A percentile compares a stretch with the other conserved stretches of the same genome.
These are phyloP conservation scores for Emergomyces pasteurianus DNA, from an alignment of 2,329 filamentous ascomycete genomes.

Conservation along the genomic window DNA sequence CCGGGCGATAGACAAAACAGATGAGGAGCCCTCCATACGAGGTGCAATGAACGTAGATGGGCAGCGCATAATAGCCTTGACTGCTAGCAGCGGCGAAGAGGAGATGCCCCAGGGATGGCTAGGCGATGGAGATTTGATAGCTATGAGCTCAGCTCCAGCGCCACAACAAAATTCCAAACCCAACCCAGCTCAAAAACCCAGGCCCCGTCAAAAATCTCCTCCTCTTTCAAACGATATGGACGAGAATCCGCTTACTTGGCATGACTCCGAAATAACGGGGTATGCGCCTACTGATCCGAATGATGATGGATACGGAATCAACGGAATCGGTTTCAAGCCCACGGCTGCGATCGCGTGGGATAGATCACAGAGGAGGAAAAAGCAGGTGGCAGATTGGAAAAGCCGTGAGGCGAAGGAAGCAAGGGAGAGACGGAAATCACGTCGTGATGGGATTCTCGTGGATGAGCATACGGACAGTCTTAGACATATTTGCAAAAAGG, in stretches of 20 bases:
- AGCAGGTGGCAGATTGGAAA: conserved; percentile 50
- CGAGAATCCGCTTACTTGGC: conserved; percentile 38
- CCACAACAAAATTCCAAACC: conserved; percentile 13
- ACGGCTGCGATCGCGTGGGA: conserved; percentile 48
- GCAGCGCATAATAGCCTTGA: neutral
- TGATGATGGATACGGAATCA: conserved; percentile 52
- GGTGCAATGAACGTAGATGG: neutral
- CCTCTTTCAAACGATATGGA: conserved; percentile 17
- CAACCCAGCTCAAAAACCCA: conserved; percentile 17
- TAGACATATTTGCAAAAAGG: conserved; percentile 25
- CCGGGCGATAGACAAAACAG: neutral
- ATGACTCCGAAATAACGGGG: conserved; percentile 51
- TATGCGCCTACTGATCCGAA: conserved; percentile 44
- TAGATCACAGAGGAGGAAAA: conserved; percentile 43
- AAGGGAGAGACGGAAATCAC: conserved; percentile 43
- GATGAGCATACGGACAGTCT: conserved; percentile 16
- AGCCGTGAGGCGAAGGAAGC: conserved; percentile 47
- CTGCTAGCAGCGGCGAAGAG: neutral
- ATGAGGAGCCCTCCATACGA: neutral
- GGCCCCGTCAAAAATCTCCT: conserved; percentile 22
- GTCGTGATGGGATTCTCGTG: conserved; percentile 26
- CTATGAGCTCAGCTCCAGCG: conserved; percentile 6
- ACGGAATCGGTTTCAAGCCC: conserved; percentile 52
- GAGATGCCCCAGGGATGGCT: neutral
- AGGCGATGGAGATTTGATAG: neutral